Evolutionary conservation across 2,329 filamentous ascomycete species (phyloP).

Genomic region (Phaeosphaeriaceae sp.): DNA sequence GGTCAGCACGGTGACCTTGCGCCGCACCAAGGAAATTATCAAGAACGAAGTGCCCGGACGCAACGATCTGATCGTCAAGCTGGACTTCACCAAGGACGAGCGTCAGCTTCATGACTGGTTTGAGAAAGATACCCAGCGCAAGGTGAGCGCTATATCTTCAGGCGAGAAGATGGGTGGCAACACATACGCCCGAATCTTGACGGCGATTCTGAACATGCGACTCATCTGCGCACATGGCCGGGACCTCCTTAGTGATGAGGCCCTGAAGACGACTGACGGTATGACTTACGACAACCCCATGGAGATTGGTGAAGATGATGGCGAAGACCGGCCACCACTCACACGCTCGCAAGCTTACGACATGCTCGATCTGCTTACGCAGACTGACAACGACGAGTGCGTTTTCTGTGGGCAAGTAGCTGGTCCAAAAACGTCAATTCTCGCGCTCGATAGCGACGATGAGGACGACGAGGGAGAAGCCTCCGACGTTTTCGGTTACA

Average conservation of each 20-base stretch:
- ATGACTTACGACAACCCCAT: constrained; percentile 86
- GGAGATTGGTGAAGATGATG: constrained; percentile 82
- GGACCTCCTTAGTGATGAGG: constrained; percentile 84
- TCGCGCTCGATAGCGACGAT: constrained; percentile 49
- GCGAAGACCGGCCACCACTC: constrained; percentile 62
- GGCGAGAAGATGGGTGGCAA: constrained; percentile 76
- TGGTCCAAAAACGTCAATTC: constrained; percentile 62
- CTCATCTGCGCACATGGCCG: constrained; percentile 94
- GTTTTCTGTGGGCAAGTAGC: constrained; percentile 56
- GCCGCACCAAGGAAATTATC: constrained; percentile 83
- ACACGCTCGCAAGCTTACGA: constrained; percentile 80
- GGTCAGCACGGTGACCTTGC: constrained; percentile 92
- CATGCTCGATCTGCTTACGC: constrained; percentile 82
- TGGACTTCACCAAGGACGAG: constrained; percentile 81
- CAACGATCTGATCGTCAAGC: constrained; percentile 73
- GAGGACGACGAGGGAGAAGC: constrained; percentile 61
- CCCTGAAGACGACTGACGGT: constrained; percentile 80
- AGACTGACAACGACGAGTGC: constrained; percentile 80
- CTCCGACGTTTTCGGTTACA: constrained; percentile 72
- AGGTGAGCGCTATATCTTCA: constrained; percentile 77
- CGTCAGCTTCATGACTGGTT: constrained; percentile 83
- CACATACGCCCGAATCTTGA: constrained; percentile 92
- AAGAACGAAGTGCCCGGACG: constrained; percentile 72
- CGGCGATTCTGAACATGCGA: constrained; percentile 87
- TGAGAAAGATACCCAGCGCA: constrained; percentile 78